Evolutionary conservation across 2,329 filamentous ascomycete genomes (phyloP).

Genomic region (Fusarium dimerum): DNA sequence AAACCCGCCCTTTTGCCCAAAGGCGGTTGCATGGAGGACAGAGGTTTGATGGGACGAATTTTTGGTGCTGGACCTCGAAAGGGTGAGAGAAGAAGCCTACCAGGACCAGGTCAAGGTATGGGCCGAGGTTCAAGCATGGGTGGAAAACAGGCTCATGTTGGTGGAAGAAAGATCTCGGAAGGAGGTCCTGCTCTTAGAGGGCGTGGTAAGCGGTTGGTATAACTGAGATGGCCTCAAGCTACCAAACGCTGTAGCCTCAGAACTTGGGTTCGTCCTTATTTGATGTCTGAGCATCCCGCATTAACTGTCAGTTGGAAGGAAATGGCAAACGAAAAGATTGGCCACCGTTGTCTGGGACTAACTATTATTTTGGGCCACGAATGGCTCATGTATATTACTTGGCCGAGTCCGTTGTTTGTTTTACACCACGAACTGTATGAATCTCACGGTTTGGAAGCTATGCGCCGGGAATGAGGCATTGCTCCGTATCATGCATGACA

Average conservation of each 20-base stretch:
- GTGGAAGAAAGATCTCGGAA: conserved; percentile 8
- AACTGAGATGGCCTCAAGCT: too few species aligned
- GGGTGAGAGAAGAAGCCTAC: conserved; percentile 24
- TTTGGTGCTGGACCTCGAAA: conserved; percentile 25
- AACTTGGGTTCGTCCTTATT: not conserved
- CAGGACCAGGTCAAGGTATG: conserved; percentile 7
- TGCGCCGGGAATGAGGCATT: not conserved
- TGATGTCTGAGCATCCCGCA: not conserved
- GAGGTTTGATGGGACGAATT: conserved; percentile 30
- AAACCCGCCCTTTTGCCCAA: conserved; percentile 43
- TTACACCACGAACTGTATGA: too few species aligned
- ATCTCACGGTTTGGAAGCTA: too few species aligned
- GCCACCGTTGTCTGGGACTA: too few species aligned
- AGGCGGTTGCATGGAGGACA: conserved; percentile 36
- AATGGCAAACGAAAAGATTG: too few species aligned
- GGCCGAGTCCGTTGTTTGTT: too few species aligned
- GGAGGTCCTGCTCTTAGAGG: not conserved
- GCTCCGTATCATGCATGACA: not conserved
- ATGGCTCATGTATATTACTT: too few species aligned
- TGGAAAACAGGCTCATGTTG: not conserved
- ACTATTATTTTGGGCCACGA: too few species aligned
- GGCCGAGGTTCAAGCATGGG: conserved; percentile 5
- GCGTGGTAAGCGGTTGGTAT: conserved; percentile 14
- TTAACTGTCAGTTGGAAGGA: too few species aligned
- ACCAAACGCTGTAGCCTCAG: too few species aligned